Conservation (phyloP, 2,329 filamentous ascomycete genomes). For the Alternaria metachromatica region DNA sequence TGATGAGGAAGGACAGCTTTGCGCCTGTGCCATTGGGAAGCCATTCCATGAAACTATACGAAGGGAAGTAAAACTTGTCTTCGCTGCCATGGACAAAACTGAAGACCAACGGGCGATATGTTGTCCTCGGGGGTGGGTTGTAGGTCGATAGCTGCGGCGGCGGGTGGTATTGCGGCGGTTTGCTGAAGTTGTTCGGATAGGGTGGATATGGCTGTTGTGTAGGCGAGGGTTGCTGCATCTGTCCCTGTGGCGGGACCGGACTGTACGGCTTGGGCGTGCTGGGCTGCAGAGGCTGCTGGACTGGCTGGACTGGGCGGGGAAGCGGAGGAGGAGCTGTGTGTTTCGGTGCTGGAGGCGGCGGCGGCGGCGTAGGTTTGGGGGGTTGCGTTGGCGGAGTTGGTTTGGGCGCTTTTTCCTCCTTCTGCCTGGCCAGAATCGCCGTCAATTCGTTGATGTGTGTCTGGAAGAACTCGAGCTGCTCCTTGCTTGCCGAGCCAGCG, state of each 20-base stretch:
- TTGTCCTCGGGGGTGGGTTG: slow-evolving; percentile 51
- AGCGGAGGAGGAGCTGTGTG: slow-evolving; percentile 21
- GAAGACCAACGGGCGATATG: slow-evolving; percentile 50
- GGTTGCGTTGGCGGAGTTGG: slow-evolving; percentile 23
- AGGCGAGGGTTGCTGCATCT: slow-evolving; percentile 26
- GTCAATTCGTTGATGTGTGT: slow-evolving; percentile 82
- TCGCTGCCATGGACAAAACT: slow-evolving; percentile 57
- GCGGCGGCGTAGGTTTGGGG: slow-evolving; percentile 19
- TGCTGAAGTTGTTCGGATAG: slow-evolving; percentile 31
- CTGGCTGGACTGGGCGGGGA: slow-evolving; percentile 21
- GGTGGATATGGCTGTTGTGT: slow-evolving; percentile 25
- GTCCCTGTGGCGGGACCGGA: slow-evolving; percentile 8
- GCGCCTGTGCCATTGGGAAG: slow-evolving; percentile 66
- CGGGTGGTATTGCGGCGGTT: slow-evolving; percentile 31
- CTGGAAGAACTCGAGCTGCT: slow-evolving; percentile 78
- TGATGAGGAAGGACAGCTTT: slow-evolving; percentile 78
- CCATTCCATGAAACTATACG: slow-evolving; percentile 77
- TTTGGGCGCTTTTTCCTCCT: slow-evolving; percentile 38
- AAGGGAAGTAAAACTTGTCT: slow-evolving; percentile 80
- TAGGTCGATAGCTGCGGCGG: slow-evolving; percentile 37
- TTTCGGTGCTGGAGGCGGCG: slow-evolving; percentile 15
- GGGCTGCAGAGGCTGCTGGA: slow-evolving; percentile 18
- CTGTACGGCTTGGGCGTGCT: slow-evolving; percentile 12
- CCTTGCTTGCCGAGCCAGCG: slow-evolving; percentile 72
- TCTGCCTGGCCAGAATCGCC: slow-evolving; percentile 52